Evolutionary conservation across 2,329 filamentous ascomycete species (phyloP), one percentile per base, ranked within the genome.

Genomic region (Malbranchea cinnamomea): DNA sequence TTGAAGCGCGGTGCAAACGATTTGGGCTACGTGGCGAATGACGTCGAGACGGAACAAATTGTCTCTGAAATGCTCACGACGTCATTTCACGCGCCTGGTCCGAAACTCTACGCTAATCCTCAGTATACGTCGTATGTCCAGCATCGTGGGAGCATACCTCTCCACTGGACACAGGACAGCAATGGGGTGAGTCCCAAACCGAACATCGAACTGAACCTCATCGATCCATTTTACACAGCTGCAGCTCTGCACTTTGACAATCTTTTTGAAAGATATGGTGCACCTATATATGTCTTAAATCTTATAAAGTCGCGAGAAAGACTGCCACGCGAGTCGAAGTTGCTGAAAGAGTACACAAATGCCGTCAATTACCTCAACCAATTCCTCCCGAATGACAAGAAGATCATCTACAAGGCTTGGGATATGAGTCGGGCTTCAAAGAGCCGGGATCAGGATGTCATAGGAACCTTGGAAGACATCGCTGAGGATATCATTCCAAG

Each of bases 401-500:
- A 82, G 49, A 92, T 98, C 30, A 72, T 87, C 6, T 87, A 98
- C 52, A 83, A 89, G 44, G 84, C 87, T 3, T 98, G 89, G 74
- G 89, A 98, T 50, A 98, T 98, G 89, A 93, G 85, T 37, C 71
- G 89, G 35, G 87, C 89, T 4, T 83, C 87, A 11, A 98, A 98
- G 56, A 76, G 77, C 43, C 76, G 81, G 20, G 85, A 89, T 34
- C 80, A 91, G 45, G 85, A 98, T 57, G 89, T 98, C 2, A 95
- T 98, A 42, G 78, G 78, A 14, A 92, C 80, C 1, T 67, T 98
- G 3, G 89, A 98, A 52, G 66, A 68, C 31, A 93, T 95, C 41
- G 85, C 84, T 1, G 82, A 91, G 47, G 78, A 84, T 15, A 82
- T 95, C 1, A 65, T 98, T 25, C 70, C 69, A 1, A 76, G 74